A percentile compares a stretch with the other conserved stretches of the same genome.
phyloP scores from a whole-genome alignment of 345 rosid species.

The Moricandia arvensis region DNA sequence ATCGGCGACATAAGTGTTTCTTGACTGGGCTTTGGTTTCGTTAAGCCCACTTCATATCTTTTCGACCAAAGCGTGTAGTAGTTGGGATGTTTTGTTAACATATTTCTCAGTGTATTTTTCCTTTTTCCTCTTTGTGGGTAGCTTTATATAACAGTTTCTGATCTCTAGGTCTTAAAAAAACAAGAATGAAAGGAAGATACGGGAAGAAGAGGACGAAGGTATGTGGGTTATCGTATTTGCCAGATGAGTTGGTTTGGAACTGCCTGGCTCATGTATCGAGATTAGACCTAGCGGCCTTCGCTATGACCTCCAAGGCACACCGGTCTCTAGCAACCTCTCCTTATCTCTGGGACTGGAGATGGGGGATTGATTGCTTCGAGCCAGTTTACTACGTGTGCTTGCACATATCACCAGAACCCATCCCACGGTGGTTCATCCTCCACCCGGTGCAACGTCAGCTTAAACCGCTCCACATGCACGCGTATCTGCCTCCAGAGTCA shows the following conservation, averaged over 20 bases:
- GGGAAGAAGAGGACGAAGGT: neutral
- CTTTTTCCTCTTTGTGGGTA: no score
- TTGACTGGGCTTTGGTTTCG: no score
- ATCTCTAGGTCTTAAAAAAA: no score
- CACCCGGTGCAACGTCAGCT: neutral
- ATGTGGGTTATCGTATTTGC: slow-evolving; percentile 27
- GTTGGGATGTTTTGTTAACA: no score
- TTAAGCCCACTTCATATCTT: no score
- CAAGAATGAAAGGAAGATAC: neutral
- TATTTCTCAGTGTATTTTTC: no score
- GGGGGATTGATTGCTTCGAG: neutral
- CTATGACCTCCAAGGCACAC: no score
- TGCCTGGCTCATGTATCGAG: slow-evolving; percentile 58
- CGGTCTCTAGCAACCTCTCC: neutral
- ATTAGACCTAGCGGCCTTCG: slow-evolving; percentile 6
- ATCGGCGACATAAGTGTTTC: no score
- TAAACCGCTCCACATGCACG: neutral
- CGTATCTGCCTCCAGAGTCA: neutral
- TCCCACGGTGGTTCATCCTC: neutral
- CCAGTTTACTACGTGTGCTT: neutral
- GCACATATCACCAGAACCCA: neutral
- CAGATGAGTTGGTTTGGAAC: slow-evolving; percentile 55
- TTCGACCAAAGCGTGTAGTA: no score
- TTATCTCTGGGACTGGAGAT: neutral
- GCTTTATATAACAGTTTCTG: no score